Base-by-base conservation (phyloP, 75 land plant genomes). In the Chamaecyparis obtusa region DNA sequence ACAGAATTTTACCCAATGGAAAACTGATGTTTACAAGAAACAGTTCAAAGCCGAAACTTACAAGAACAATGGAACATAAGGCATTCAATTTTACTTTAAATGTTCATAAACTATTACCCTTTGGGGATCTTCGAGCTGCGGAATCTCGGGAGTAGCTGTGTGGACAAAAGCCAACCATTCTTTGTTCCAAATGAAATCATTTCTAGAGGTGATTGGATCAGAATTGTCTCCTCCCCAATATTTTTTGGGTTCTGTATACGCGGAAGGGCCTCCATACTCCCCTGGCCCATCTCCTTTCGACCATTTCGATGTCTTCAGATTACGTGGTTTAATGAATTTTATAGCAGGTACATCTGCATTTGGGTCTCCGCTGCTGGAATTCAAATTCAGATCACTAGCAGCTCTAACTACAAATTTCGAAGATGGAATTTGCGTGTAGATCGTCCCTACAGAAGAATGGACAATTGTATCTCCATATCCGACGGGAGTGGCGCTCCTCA, bases 171-270 rank as follows among this genome's bases (percentile, higher is more conserved):
- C 85, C 90, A 91, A 88, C 94, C 95, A 97, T 27, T 94, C 92
- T 67, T 94, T 97, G 90, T 97, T 97, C 99, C 99, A 97, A 43
- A 97, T 95, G 85, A 89, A 97, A 43, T 95, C 99, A 83, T 91
- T 94, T n/a, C 87, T 90, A 82, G 91, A 87, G 33, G 94, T 91
- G 69, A 97, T 80, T 39, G 99, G 99, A 83, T 97, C 99, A 33
- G 85, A 91, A 15, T 90, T 86, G 8, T 87, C 90, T 8, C 93
- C 93, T 32, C 96, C 96, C 97, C 95, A 95, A 54, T 90, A 92
- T 85, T 89, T 90, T 24, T 95, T 88, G 74, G 94, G 91, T 89
- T 89, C 88, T 36, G 93, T 83, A 57, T 92, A 92, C 46, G 92
- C 64, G 2, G 99, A 96, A 0, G 99, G 97, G 5, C 99, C 99